These are phyloP conservation scores for Cynara cardunculus DNA, from an alignment of 129 eudicot species.

Conservation along the genomic window DNA sequence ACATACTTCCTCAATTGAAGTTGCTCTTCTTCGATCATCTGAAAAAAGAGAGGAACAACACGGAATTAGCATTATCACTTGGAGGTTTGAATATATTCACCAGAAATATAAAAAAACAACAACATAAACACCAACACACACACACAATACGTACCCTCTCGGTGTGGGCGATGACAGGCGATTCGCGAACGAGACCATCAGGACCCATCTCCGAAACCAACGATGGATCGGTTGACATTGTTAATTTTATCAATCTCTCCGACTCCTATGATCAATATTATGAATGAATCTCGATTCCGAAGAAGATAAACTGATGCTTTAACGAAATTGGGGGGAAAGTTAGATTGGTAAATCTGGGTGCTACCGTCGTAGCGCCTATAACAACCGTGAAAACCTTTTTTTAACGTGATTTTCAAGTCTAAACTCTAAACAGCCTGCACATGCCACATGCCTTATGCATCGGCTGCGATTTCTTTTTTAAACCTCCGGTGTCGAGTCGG, in stretches of 20 bases:
- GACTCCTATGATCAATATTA: slow-evolving; percentile 1
- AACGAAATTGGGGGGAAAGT: slow-evolving; percentile 6
- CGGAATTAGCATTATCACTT: background rate
- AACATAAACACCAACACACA: background rate
- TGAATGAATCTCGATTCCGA: background rate
- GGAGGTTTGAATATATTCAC: background rate
- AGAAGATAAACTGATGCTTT: slow-evolving; percentile 11
- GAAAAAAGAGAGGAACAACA: slow-evolving; percentile 10
- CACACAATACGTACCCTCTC: slow-evolving; percentile 52
- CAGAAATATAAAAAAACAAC: background rate
- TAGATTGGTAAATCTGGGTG: background rate
- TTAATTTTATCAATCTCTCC: background rate
- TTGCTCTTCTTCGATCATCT: slow-evolving; percentile 90
- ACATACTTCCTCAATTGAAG: slow-evolving; percentile 89
- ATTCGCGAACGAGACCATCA: slow-evolving; percentile 79
- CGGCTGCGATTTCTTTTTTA: too few species aligned
- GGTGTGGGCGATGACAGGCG: slow-evolving; percentile 88
- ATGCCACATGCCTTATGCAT: slow-evolving; percentile 27
- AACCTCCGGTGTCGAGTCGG: too few species aligned
- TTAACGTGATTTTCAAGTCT: background rate
- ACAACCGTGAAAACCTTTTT: background rate
- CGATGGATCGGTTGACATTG: slow-evolving; percentile 44
- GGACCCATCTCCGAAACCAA: slow-evolving; percentile 75
- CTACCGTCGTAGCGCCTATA: background rate
- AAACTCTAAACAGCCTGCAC: slow-evolving; percentile 7